Conservation (phyloP, 345 rosid species). For the Carallia pectinifolia region DNA sequence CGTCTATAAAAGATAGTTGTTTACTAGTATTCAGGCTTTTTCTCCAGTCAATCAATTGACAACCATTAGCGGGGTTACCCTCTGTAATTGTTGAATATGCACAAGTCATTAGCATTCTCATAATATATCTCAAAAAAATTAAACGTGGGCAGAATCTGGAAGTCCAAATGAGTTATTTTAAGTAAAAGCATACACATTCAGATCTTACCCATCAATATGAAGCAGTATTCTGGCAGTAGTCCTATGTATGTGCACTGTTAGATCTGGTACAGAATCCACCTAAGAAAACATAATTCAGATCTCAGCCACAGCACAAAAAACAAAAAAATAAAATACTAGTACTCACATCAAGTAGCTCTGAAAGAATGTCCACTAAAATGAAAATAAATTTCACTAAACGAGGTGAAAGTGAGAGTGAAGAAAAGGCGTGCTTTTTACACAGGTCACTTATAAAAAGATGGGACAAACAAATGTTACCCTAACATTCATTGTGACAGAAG, state of each 20-base stretch:
- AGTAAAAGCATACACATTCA: background rate
- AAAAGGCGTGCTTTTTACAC: no score
- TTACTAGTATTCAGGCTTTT: background rate
- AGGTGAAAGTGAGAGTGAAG: constrained; percentile 1
- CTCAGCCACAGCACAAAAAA: background rate
- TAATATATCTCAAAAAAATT: background rate
- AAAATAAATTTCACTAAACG: background rate
- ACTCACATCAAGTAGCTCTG: background rate
- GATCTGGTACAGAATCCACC: constrained; percentile 91
- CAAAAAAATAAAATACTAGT: background rate
- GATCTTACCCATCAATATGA: constrained; percentile 83
- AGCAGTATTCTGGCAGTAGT: constrained; percentile 86
- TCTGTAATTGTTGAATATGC: no score
- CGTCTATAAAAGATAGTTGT: background rate
- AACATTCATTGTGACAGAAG: no score
- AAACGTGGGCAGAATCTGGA: background rate
- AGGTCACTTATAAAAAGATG: no score
- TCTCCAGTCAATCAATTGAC: no score
- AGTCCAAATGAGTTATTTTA: background rate
- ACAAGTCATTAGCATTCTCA: background rate
- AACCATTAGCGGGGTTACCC: no score
- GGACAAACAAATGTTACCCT: no score
- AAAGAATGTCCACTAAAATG: background rate
- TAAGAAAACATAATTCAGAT: constrained; percentile 35
- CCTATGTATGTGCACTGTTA: constrained; percentile 71